These are phyloP conservation scores for Fusarium hainanense DNA, from an alignment of 2,329 filamentous ascomycete genomes.

Conservation along the genomic window DNA sequence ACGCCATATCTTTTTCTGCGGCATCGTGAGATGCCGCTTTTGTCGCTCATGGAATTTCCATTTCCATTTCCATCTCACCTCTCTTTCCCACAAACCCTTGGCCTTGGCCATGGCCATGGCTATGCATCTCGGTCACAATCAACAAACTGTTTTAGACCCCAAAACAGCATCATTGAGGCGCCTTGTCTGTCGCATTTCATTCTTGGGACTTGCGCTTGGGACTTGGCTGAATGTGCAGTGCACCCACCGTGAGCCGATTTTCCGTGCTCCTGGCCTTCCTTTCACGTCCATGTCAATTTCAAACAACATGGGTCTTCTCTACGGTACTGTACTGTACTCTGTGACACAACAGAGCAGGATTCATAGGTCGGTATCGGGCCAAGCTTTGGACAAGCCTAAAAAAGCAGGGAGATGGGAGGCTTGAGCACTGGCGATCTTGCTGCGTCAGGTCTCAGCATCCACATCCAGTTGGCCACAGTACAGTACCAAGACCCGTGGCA, in stretches of 20 bases:
- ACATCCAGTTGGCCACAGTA: neutral
- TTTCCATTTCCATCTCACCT: neutral
- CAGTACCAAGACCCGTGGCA: constrained; percentile 10
- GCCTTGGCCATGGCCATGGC: neutral
- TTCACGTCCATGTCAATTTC: neutral
- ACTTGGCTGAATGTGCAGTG: constrained; percentile 22
- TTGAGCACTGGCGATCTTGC: constrained; percentile 28
- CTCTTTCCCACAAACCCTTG: constrained; percentile 4
- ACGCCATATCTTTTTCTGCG: constrained; percentile 18
- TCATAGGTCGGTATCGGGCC: constrained; percentile 8
- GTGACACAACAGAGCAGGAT: constrained; percentile 24
- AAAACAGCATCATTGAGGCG: constrained; percentile 3
- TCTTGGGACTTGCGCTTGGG: neutral
- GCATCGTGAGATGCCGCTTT: neutral
- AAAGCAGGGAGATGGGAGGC: constrained; percentile 28
- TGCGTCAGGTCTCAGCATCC: constrained; percentile 18
- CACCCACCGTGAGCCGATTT: constrained; percentile 30
- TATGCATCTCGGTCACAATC: neutral
- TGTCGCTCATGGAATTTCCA: neutral
- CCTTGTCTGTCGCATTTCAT: constrained; percentile 18
- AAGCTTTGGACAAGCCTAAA: constrained; percentile 31
- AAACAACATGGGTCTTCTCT: constrained; percentile 27
- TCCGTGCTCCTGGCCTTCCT: constrained; percentile 28
- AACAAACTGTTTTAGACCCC: neutral
- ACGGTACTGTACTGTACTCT: neutral